phyloP scores from a whole-genome alignment of 2,329 filamentous ascomycete genomes.

The Penicillium verrucosum region DNA sequence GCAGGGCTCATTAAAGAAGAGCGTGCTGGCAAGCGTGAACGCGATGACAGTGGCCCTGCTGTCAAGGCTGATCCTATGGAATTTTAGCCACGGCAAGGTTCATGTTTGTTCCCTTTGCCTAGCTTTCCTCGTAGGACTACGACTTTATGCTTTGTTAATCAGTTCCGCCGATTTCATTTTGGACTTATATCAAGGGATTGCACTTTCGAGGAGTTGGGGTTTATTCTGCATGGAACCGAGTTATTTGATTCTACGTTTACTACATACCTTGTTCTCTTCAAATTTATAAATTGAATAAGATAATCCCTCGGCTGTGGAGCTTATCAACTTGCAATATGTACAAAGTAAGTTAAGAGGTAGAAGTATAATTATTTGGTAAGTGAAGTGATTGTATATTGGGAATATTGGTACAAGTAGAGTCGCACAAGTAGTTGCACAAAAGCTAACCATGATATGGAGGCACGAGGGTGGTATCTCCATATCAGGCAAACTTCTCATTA shows the following conservation, averaged over 20 bases:
- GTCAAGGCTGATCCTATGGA: conserved; percentile 58
- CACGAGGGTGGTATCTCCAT: conserved; percentile 15
- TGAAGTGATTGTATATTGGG: conserved; percentile 8
- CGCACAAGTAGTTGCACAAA: not conserved
- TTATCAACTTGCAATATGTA: not conserved
- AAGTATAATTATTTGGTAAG: not conserved
- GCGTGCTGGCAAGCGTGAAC: conserved; percentile 49
- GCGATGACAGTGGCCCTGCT: conserved; percentile 46
- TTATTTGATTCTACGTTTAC: not conserved
- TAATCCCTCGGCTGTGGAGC: not conserved
- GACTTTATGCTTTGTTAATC: conserved; percentile 19
- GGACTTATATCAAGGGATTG: not conserved
- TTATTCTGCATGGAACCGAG: not conserved
- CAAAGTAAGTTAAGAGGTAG: not conserved
- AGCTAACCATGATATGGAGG: conserved; percentile 33
- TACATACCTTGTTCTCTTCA: not conserved
- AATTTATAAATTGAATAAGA: not conserved
- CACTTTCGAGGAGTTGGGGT: not conserved
- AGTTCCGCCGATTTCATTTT: not conserved
- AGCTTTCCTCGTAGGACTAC: conserved; percentile 7
- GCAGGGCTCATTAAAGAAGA: conserved; percentile 74
- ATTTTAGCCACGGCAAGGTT: conserved; percentile 48
- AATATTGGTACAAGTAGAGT: conserved; percentile 10
- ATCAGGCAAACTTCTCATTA: not conserved
- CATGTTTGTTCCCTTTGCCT: not conserved